Conservation (phyloP, 768 basidiomycete species). For the Sarcomyxa edulis region DNA sequence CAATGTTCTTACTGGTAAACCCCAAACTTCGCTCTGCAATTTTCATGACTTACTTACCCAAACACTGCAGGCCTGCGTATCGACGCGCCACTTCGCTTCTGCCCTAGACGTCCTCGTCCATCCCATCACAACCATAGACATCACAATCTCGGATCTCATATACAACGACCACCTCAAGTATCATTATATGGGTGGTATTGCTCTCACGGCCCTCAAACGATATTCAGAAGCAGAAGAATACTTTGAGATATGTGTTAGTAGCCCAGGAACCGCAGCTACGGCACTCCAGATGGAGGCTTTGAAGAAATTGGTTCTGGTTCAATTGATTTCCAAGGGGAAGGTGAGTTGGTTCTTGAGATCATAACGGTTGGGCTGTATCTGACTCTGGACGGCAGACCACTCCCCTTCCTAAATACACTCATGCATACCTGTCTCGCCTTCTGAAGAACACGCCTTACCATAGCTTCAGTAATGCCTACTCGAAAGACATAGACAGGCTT, state of each 20-base stretch:
- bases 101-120: conserved; percentile 56
- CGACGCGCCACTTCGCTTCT: conserved; percentile 43
- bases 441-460: conserved; percentile 68
- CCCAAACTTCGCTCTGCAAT: background rate
- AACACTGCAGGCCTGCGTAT: conserved; percentile 48
- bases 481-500: conserved; percentile 43
- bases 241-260: conserved; percentile 74
- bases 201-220: conserved; percentile 53
- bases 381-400: conserved; percentile 25
- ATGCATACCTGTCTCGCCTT: conserved; percentile 47
- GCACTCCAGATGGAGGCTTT: conserved; percentile 81
- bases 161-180: conserved; percentile 84
- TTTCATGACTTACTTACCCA: background rate
- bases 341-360: conserved; percentile 26
- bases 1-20: conserved; percentile 58
- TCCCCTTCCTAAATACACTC: conserved; percentile 71
- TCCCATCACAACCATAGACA: conserved; percentile 67
- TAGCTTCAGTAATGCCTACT: conserved; percentile 61
- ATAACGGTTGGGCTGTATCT: background rate
- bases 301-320: conserved; percentile 78
- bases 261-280: conserved; percentile 50
- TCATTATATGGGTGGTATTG: conserved; percentile 79
- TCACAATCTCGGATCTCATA: conserved; percentile 50
- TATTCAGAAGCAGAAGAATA: conserved; percentile 71
- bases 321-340: conserved; percentile 74